Evolutionary conservation across 2,329 filamentous ascomycete genomes (phyloP).

Genomic region (Parasarocladium wereldwijsianum): DNA sequence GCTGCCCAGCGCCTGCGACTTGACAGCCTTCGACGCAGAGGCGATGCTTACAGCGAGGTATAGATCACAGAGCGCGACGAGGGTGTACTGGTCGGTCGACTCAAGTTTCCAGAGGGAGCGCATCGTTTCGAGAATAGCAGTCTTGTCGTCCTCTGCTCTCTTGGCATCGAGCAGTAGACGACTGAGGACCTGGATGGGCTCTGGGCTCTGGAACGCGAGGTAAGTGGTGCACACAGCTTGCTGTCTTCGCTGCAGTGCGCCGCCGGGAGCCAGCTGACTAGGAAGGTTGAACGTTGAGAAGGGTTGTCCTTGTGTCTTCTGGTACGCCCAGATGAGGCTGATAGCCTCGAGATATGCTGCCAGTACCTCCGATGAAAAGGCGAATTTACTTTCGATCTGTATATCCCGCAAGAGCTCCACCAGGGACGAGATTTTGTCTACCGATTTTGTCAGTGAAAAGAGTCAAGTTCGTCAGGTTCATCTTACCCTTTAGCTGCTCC

Average conservation of each 20-base stretch:
- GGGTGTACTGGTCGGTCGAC: slow-evolving; percentile 11
- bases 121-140: slow-evolving; percentile 18
- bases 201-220: slow-evolving; percentile 11
- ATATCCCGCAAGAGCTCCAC: slow-evolving; percentile 14
- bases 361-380: slow-evolving; percentile 24
- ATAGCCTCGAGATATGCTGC: slow-evolving; percentile 31
- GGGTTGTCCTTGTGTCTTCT: slow-evolving; percentile 9
- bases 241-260: slow-evolving; percentile 26
- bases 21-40: slow-evolving; percentile 27
- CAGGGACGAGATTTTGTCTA: slow-evolving; percentile 17
- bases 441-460: slow-evolving; percentile 6
- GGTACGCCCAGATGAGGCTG: slow-evolving; percentile 24
- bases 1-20: slow-evolving; percentile 29
- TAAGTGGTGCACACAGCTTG: slow-evolving; percentile 22
- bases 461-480: background rate
- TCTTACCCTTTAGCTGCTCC: slow-evolving; percentile 27
- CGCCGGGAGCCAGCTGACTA: slow-evolving; percentile 8
- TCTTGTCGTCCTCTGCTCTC: slow-evolving; percentile 19
- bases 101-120: slow-evolving; percentile 16
- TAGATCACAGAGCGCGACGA: slow-evolving; percentile 21
- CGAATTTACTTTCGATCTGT: slow-evolving; percentile 11
- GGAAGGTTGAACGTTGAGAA: slow-evolving; percentile 10
- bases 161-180: slow-evolving; percentile 14
- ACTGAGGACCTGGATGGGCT: slow-evolving; percentile 11
- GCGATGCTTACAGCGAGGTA: slow-evolving; percentile 26